Conservation (phyloP, 306 rosid genomes). For the Prunus persica region DNA sequence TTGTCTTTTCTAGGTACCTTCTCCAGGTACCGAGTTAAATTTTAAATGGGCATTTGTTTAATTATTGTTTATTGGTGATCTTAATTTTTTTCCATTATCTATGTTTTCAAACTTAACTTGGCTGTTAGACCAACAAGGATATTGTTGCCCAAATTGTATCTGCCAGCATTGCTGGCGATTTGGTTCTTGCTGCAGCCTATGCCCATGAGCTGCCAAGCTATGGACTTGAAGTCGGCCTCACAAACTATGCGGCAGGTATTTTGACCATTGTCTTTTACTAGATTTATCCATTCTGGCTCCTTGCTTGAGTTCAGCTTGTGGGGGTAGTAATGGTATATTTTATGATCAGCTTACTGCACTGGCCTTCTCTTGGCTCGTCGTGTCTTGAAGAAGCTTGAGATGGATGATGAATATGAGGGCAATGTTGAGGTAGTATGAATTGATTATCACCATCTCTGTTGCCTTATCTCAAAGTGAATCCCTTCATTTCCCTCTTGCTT, state of each 20-base stretch:
- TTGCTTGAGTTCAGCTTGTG: neutral
- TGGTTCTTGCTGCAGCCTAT: slow-evolving; percentile 79
- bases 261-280: neutral
- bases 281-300: no score
- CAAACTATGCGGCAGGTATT: slow-evolving; percentile 93
- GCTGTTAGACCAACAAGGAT: slow-evolving; percentile 67
- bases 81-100: neutral
- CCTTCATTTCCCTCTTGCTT: neutral
- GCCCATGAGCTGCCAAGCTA: slow-evolving; percentile 66
- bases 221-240: slow-evolving; percentile 83
- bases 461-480: neutral
- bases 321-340: neutral
- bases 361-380: slow-evolving; percentile 90
- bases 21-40: neutral
- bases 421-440: slow-evolving; percentile 71
- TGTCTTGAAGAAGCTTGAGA: slow-evolving; percentile 63
- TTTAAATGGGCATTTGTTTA: neutral
- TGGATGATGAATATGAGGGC: slow-evolving; percentile 84
- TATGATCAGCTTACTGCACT: slow-evolving; percentile 72
- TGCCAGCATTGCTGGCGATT: slow-evolving; percentile 85
- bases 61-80: neutral
- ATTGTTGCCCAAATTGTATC: slow-evolving; percentile 67
- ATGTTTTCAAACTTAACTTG: slow-evolving; percentile 22
- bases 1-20: neutral
- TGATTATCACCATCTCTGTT: no score